These are phyloP conservation scores for Geum urbanum DNA, from an alignment of 306 rosid species.

Conservation along the genomic window DNA sequence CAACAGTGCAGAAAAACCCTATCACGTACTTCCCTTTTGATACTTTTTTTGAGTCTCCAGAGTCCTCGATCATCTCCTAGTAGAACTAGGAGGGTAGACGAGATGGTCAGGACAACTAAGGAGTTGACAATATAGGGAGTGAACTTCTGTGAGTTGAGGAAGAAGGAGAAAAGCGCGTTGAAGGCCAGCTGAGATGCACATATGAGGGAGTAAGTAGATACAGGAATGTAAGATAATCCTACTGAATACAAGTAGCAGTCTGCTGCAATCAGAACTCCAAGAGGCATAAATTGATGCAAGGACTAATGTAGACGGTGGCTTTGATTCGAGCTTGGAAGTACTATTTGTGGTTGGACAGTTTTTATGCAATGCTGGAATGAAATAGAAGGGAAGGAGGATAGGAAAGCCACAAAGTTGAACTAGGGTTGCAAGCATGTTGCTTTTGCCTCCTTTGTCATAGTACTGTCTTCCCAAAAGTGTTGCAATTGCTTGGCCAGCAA, in stretches of 20 bases:
- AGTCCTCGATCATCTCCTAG: slow-evolving; percentile 15
- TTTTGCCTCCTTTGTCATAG: slow-evolving; percentile 35
- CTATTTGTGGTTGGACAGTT: background rate
- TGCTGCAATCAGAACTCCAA: slow-evolving; percentile 24
- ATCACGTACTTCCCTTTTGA: slow-evolving; percentile 28
- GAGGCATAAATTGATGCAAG: slow-evolving; percentile 25
- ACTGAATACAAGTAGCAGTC: slow-evolving; percentile 26
- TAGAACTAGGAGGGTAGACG: slow-evolving; percentile 43
- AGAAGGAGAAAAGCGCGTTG: slow-evolving; percentile 55
- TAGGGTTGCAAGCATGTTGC: slow-evolving; percentile 33
- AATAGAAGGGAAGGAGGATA: slow-evolving; percentile 30
- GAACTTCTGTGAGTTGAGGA: slow-evolving; percentile 48
- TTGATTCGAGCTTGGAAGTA: background rate
- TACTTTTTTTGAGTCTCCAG: slow-evolving; percentile 1
- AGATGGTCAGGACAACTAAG: slow-evolving; percentile 48
- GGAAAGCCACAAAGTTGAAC: slow-evolving; percentile 38
- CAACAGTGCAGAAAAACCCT: slow-evolving; percentile 44
- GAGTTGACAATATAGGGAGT: slow-evolving; percentile 47
- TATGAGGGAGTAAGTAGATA: slow-evolving; percentile 43
- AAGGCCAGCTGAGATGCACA: slow-evolving; percentile 44
- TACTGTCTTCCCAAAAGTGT: slow-evolving; percentile 36
- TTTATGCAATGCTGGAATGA: slow-evolving; percentile 16
- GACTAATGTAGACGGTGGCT: slow-evolving; percentile 6
- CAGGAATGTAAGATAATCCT: slow-evolving; percentile 42
- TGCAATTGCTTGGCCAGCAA: slow-evolving; percentile 32